These are phyloP conservation scores for Coemansia furcata DNA, from an alignment of 192 early-diverging fungal genomes.

Conservation along the genomic window DNA sequence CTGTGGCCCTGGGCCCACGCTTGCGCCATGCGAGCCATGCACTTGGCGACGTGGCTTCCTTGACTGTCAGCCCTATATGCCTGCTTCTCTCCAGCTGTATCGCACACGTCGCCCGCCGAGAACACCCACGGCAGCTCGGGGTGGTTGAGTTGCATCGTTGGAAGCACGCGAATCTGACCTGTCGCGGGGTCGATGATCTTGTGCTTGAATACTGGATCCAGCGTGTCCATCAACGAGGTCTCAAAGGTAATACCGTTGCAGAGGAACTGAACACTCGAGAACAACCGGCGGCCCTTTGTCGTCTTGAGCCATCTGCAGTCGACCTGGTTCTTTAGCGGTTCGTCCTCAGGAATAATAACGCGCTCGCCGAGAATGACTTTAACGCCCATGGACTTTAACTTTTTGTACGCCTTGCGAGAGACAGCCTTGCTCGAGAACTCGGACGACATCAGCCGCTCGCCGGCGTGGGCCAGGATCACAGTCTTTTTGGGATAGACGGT, in stretches of 20 bases:
- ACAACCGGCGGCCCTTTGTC: conserved; percentile 41
- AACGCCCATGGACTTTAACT: conserved; percentile 54
- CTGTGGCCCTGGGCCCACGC: conserved; percentile 40
- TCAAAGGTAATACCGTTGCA: conserved; percentile 75
- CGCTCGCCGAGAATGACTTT: conserved; percentile 56
- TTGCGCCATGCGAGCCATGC: conserved; percentile 52
- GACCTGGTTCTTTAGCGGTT: conserved; percentile 38
- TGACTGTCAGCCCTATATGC: conserved; percentile 51
- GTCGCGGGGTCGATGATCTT: conserved; percentile 55
- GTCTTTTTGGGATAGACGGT: conserved; percentile 46
- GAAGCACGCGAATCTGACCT: conserved; percentile 63
- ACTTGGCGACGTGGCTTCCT: conserved; percentile 45
- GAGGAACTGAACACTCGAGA: conserved; percentile 61
- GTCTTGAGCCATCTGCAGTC: conserved; percentile 52
- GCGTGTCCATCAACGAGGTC: conserved; percentile 56
- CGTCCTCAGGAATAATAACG: conserved; percentile 62
- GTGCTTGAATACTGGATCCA: conserved; percentile 49
- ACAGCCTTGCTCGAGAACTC: conserved; percentile 45
- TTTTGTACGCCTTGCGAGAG: conserved; percentile 57
- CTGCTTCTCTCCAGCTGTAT: conserved; percentile 50
- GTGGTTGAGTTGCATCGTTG: conserved; percentile 73
- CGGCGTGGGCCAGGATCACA: conserved; percentile 34
- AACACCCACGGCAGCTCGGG: conserved; percentile 68
- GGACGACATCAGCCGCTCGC: conserved; percentile 35
- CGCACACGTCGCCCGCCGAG: conserved; percentile 66